phyloP scores from a whole-genome alignment of 331 rosid species.

The Acacia concinna region DNA sequence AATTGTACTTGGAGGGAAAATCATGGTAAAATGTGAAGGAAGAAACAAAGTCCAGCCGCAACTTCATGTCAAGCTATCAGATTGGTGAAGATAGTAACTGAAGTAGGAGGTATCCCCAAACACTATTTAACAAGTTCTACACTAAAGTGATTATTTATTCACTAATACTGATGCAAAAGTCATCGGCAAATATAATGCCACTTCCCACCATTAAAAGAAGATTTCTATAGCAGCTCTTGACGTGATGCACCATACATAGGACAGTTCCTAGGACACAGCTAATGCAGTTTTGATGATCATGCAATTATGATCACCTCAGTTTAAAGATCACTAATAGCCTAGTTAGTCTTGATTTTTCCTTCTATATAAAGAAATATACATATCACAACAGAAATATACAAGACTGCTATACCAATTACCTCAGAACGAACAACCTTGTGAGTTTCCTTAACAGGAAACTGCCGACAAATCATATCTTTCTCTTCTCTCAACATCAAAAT shows the following conservation, averaged over 20 bases:
- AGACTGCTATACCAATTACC: constrained; percentile 43
- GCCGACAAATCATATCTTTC: constrained; percentile 82
- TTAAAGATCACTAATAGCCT: background rate
- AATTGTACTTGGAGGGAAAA: background rate
- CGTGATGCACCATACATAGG: background rate
- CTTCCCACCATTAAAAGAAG: background rate
- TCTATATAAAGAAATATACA: background rate
- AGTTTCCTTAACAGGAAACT: constrained; percentile 90
- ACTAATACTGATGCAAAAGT: background rate
- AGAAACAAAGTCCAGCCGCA: background rate
- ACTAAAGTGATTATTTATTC: background rate
- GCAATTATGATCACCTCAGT: constrained; percentile 2
- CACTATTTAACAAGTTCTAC: background rate
- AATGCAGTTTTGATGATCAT: background rate
- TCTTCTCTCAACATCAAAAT: constrained; percentile 62
- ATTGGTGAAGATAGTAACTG: background rate
- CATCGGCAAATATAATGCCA: background rate
- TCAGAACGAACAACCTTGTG: constrained; percentile 63
- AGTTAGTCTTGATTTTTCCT: background rate
- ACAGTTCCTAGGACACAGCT: background rate
- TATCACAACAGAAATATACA: constrained; percentile 2
- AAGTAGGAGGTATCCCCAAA: background rate
- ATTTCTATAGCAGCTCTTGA: constrained; percentile 8
- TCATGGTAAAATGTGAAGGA: background rate
- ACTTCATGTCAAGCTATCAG: background rate